These are phyloP conservation scores for Leccinum fuscescens DNA, from an alignment of 1,284 basidiomycete genomes.

Conservation along the genomic window DNA sequence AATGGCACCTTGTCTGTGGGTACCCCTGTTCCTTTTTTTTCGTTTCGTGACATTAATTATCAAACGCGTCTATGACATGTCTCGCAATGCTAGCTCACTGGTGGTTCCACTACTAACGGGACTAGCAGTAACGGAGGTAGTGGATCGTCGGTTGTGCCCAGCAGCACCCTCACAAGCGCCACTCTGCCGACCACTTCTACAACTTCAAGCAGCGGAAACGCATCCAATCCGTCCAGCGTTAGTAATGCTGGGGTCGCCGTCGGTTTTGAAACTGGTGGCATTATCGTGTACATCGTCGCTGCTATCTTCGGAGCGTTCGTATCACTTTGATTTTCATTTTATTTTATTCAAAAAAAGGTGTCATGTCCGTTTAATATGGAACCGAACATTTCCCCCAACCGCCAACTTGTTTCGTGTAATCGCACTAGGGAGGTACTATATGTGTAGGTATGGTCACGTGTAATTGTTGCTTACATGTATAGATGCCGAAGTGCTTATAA, in stretches of 20 bases:
- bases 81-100: slow-evolving; percentile 12
- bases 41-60: not conserved
- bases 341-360: not conserved
- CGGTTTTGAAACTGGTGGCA: slow-evolving; percentile 5
- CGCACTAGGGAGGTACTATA: no score
- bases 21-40: not conserved
- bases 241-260: slow-evolving; percentile 1
- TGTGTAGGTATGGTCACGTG: no score
- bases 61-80: not conserved
- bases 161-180: not conserved
- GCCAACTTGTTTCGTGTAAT: not conserved
- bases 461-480: not conserved
- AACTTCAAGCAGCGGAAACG: not conserved
- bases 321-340: slow-evolving; percentile 5
- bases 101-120: not conserved
- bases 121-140: not conserved
- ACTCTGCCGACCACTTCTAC: not conserved
- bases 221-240: not conserved
- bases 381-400: not conserved
- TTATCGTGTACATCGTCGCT: slow-evolving; percentile 3
- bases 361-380: not conserved
- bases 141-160: not conserved
- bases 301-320: slow-evolving; percentile 9
- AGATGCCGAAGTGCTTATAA: not conserved
- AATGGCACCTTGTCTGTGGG: slow-evolving; percentile 21